Evolutionary conservation across 1,284 basidiomycete species (phyloP).

Genomic region (Cerioporus squamosus): DNA sequence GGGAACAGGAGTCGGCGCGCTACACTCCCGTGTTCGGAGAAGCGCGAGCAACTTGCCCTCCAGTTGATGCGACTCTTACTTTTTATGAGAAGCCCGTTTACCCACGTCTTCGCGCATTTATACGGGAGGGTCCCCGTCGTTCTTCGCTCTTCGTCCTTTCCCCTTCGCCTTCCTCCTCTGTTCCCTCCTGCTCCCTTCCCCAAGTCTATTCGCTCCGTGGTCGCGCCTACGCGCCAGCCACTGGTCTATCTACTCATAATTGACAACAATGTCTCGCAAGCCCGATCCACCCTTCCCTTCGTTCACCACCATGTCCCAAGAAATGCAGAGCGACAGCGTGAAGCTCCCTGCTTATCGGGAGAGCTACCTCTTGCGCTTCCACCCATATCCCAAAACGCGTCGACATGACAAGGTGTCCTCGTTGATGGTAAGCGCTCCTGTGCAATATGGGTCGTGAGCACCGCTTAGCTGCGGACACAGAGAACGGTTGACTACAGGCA

Average conservation of each 20-base stretch:
- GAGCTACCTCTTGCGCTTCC: slow-evolving; percentile 18
- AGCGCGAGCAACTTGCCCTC: not conserved
- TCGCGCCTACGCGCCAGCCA: not conserved
- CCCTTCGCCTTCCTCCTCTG: not conserved
- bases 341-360: slow-evolving; percentile 24
- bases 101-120: slow-evolving; percentile 6
- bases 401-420: not conserved
- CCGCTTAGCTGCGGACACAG: slow-evolving; percentile 2
- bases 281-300: slow-evolving; percentile 20
- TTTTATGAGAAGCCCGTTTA: slow-evolving; percentile 11
- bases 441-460: slow-evolving; percentile 2
- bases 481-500: slow-evolving; percentile 13
- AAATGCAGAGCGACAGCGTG: slow-evolving; percentile 16
- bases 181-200: not conserved
- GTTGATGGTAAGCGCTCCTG: slow-evolving; percentile 19
- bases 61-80: too few species aligned
- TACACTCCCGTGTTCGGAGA: too few species aligned
- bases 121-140: slow-evolving; percentile 6
- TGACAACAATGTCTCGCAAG: slow-evolving; percentile 8
- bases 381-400: slow-evolving; percentile 19
- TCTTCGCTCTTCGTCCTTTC: not conserved
- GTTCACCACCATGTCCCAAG: slow-evolving; percentile 15
- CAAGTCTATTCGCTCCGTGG: slow-evolving; percentile 4
- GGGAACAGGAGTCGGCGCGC: not conserved
- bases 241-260: not conserved